Evolutionary conservation across 257 asterid species (phyloP).

Genomic region (Nicotiana sylvestris): DNA sequence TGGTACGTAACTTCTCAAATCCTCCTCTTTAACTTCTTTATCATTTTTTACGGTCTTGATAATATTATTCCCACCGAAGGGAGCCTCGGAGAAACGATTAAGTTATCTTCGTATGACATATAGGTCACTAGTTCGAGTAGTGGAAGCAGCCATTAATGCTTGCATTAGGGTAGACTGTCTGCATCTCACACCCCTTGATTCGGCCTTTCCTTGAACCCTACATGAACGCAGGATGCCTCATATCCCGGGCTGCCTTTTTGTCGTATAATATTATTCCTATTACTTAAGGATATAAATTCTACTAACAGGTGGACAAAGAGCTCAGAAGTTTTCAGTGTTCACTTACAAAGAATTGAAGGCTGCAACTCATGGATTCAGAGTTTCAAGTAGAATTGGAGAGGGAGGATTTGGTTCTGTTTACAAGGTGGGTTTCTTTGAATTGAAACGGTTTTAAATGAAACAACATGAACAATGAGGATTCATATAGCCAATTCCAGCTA

Average conservation of each 20-base stretch:
- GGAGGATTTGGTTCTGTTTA: slow-evolving; percentile 73
- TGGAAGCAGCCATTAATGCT: too few species aligned
- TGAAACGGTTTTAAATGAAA: background rate
- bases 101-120: background rate
- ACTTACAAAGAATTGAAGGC: slow-evolving; percentile 46
- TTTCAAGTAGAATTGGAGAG: slow-evolving; percentile 56
- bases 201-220: too few species aligned
- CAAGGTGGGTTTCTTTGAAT: slow-evolving; percentile 34
- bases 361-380: slow-evolving; percentile 58
- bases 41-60: background rate
- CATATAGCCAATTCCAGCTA: background rate
- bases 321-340: slow-evolving; percentile 37
- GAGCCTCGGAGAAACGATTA: background rate
- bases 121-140: too few species aligned
- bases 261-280: background rate
- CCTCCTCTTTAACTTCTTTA: background rate
- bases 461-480: too few species aligned
- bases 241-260: background rate
- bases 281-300: background rate
- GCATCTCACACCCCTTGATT: too few species aligned
- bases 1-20: background rate
- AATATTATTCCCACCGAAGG: background rate
- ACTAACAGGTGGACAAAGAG: slow-evolving; percentile 23
- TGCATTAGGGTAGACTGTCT: too few species aligned
- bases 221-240: too few species aligned